Evolutionary conservation across 2,329 filamentous ascomycete genomes (phyloP), one percentile per base, ranked within the genome.

Genomic region (Proliferodiscus dingleyae): DNA sequence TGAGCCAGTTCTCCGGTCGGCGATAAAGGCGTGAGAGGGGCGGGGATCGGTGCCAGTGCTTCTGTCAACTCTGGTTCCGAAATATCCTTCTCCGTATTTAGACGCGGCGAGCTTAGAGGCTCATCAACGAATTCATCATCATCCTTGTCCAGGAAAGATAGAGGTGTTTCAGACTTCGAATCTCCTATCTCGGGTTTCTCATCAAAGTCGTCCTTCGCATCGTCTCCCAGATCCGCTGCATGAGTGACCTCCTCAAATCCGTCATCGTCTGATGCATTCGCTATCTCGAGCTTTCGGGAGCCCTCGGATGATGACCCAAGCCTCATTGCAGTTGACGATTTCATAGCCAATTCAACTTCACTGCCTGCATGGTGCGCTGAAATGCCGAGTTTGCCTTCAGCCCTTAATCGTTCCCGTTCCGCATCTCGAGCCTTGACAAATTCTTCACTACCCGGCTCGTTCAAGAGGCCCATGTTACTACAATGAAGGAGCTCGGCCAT

Each of bases 401-500:
- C 74, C 56, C 89, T 84, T 33, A 97, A 70, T 30, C 81, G 79
- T 55, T 94, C 87, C 40, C 93, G 81, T 63, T 96, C 89, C 9
- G 75, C 69, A 61, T 98, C 90, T 49, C 93, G 79, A 33, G 80
- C 74, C 50, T 77, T 81, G 49, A 97, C 89, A 53, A 95, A 81
- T 54, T 89, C 83, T 63, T 98, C 90, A 9, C 89, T 90, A 24
- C 91, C 93, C 8, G 81, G 73, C 64, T 97, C 90, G 62, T 98
- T 98, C 54, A 98, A 71, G 28, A 98, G 72, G 5, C 87, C 90
- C 93, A 98, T 98, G 64, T 98, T 98, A 65, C 91, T 97, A 68
- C 93, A 98, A 66, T 98, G 93, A 30, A 98, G 71, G 36, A 98
- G 73, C 67, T 98, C 93, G 1, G 93, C 93, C 93, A 98, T 97